Percentiles rank a stretch among this genome's conserved stretches.
phyloP scores from a whole-genome alignment of 352 stramenopile species.

The Phytophthora boehmeriae region DNA sequence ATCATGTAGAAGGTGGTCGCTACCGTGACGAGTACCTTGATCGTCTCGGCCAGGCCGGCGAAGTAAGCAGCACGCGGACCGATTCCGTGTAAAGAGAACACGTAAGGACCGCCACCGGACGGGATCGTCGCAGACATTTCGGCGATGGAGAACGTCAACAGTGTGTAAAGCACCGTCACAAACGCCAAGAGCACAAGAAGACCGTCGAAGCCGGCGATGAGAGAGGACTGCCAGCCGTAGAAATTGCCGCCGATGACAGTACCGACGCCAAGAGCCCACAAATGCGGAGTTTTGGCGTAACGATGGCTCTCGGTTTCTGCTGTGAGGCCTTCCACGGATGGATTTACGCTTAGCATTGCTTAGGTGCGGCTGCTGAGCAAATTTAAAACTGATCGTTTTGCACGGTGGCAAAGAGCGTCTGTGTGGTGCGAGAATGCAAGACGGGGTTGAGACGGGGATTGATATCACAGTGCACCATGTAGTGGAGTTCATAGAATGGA shows the following conservation, averaged over 20 bases:
- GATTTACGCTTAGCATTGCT: constrained; percentile 15
- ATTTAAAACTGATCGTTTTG: constrained; percentile 34
- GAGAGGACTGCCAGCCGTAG: constrained; percentile 69
- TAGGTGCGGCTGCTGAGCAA: constrained; percentile 4
- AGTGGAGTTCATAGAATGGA: constrained; percentile 4
- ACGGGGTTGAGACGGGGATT: no score
- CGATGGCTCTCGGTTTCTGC: constrained; percentile 38
- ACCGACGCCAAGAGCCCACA: constrained; percentile 73
- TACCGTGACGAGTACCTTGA: constrained; percentile 66
- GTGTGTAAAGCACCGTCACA: constrained; percentile 69
- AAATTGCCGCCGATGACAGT: constrained; percentile 72
- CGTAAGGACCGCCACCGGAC: constrained; percentile 65
- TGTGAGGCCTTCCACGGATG: constrained; percentile 19
- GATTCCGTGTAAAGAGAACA: constrained; percentile 70
- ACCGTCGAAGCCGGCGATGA: constrained; percentile 65
- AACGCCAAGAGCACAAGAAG: constrained; percentile 62
- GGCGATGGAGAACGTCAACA: constrained; percentile 76
- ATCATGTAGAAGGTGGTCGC: constrained; percentile 59
- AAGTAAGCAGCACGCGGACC: constrained; percentile 59
- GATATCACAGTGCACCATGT: no score
- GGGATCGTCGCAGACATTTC: constrained; percentile 70
- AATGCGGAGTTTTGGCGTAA: constrained; percentile 60
- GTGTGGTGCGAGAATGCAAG: no score
- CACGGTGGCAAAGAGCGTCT: no score
- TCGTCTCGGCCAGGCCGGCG: constrained; percentile 60